Evolutionary conservation across 805 yeast species (phyloP), one percentile per base, ranked within the genome.

Genomic region (Yamadazyma insecticola): DNA sequence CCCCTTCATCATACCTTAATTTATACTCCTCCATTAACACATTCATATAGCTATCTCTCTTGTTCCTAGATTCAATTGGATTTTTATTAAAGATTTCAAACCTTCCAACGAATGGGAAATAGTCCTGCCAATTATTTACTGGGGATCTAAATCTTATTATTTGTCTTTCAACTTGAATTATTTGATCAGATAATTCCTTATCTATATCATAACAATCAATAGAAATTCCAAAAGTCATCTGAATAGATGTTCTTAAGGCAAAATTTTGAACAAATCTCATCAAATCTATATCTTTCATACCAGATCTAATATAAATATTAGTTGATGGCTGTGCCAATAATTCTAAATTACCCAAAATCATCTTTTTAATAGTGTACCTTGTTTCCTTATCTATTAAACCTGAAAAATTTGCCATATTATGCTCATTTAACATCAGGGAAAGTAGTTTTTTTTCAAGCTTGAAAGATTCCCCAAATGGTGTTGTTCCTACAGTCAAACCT

Each of bases 401-500:
- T 1, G 59, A 41, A 27, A 59, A 49, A 5, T 47, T 36, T 6
- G 51, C 56, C 8, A 67, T 60, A 21, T 51, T 55, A 26, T 50
- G 52, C 22, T 51, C 57, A 28, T 70, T 63, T 36, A 78, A 52
- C n/a, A 57, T 47, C 38, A 59, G 59, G 1, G 76, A 56, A 26
- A 77, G 51, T 21, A 63, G 57, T 46, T 74, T 76, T 44, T 75
- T 68, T 47, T 70, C 67, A 29, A 50, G 54, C 29, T 60, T 53
- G 41, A 59, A 78, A 2, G 73, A 57, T 0, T 50, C 54, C 2
- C 80, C 72, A 36, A 60, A 67, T 1, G 85, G 85, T 0, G 83
- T 78, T 1, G 83, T 74, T 0, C 86, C 86, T 12, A 79, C 63
- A 0, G 86, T 79, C 41, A 67, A 74, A 0, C 81, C 76, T 33